Base-by-base conservation (phyloP, 345 rosid genomes). In the Pugionium cornutum region DNA sequence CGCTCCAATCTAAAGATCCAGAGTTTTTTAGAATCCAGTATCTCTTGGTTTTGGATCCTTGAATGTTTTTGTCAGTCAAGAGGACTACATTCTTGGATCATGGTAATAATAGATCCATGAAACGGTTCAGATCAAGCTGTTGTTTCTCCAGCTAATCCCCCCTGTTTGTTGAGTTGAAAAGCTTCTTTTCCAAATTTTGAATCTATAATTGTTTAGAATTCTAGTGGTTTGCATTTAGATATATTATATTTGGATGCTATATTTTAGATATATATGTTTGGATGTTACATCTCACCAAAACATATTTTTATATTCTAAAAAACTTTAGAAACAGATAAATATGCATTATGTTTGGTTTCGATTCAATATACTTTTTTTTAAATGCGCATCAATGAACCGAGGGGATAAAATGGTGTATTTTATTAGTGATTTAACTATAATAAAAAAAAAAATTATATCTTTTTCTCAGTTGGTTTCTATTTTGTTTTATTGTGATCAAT, bases 1-100 rank as follows among this genome's bases (percentile, higher is more conserved):
- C 32, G 65, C 86, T 30, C 11, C 79, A 33, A 67, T 83, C 66
- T 88, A 70, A 80, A 31, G 43, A 61, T 67, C 62, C 39, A 34
- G 41, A 33, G 27, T 52, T 44, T 18, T 0, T 35, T 41, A 27
- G 49, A 37, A 69, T 62, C n/a, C 28, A 49, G 47, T 29, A 62
- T 62, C 48, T 46, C 18, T 18, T 43, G 33, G 26, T 36, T 47
- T 62, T 27, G 9, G 39, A 9, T 46, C 58, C 49, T 58, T 58
- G 46, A 64, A 42, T 65, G 66, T 72, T 72, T 66, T 43, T 72
- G 70, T 42, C 11, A 41, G 48, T 40, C 53, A 46, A 53, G 33
- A 62, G 9, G 56, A 39, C 49, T 45, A 41, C 7, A 1, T 64
- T 44, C 18, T 57, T 59, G 50, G 55, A 66, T 11, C 62, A 45